Base-by-base conservation (phyloP, 306 rosid species). In the Potentilla sterilis region DNA sequence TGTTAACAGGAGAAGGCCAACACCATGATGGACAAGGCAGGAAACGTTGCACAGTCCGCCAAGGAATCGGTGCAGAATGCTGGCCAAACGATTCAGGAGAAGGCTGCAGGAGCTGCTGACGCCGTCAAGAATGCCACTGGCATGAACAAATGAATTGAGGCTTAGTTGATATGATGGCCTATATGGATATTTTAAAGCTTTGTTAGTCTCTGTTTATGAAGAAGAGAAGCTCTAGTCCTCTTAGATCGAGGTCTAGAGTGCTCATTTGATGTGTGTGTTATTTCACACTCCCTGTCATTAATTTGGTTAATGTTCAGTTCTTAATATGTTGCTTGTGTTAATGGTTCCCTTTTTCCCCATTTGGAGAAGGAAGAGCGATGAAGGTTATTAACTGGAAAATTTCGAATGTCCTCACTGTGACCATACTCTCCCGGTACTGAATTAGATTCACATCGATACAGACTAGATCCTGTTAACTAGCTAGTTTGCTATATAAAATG, bases 41-140 rank as follows among this genome's bases (percentile, higher is more conserved):
- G 81, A 77, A 79, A 78, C 79, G 85, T 72, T 34, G 88, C 91
- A 35, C 86, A 91, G 18, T 72, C 84, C 8, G 67, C 92, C 41
- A 91, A 78, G 73, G 94, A 83, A 19, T 72, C 97, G 13, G 0
- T 77, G 18, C 80, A 57, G 78, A 75, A 66, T 86, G 81, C 90
- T 8, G 94, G 96, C 42, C 73, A 81, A 42, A 86, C 80, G 38
- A 7, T 89, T 70, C 70, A 58, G 86, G 81, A 85, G 12, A 48
- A 75, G 78, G 92, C 91, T n/a, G 84, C 79, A 52, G 96, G 89
- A 77, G 92, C 91, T 13, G 84, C 74, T 40, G 92, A 88, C 0
- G 87, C 88, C 21, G 87, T 83, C 47, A 90, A 92, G 85, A 74
- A 90, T 68, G 90, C 92, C 18, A 85, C 89, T 47, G 93, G 91